Evolutionary conservation across 148 eudicot species (phyloP).

Genomic region (Fagopyrum homotropicum): DNA sequence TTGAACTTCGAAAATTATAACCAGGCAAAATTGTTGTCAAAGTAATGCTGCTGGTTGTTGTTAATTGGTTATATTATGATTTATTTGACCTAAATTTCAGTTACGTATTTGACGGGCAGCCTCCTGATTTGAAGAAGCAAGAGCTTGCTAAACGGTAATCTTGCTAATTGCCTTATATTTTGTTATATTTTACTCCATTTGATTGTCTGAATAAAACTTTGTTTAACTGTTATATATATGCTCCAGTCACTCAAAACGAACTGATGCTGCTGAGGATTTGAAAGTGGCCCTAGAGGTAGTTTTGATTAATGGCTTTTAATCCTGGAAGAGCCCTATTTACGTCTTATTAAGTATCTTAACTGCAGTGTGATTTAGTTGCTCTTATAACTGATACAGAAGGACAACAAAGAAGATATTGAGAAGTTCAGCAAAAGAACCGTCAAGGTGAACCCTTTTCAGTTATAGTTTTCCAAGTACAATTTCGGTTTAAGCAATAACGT

Average conservation of each 20-base stretch:
- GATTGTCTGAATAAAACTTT: constrained; percentile 7
- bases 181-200: neutral
- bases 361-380: neutral
- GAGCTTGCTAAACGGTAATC: constrained; percentile 96
- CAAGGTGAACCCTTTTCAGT: constrained; percentile 36
- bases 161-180: neutral
- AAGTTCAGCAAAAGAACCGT: constrained; percentile 96
- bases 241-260: constrained; percentile 71
- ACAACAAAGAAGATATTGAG: constrained; percentile 88
- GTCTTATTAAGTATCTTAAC: neutral
- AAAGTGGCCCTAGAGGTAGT: constrained; percentile 71
- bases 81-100: constrained; percentile 21
- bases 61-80: neutral
- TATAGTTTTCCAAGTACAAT: neutral
- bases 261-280: constrained; percentile 87
- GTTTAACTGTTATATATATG: neutral
- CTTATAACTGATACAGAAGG: constrained; percentile 42
- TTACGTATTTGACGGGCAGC: constrained; percentile 92
- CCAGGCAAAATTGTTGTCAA: neutral
- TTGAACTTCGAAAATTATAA: neutral
- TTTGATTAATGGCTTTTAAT: neutral
- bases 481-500: neutral
- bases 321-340: neutral
- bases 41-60: neutral
- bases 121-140: constrained; percentile 94